A percentile compares a stretch with the other conserved stretches of the same genome.
Evolutionary conservation across 2,329 filamentous ascomycete species (phyloP).

Genomic region (Colletotrichum ledebouriae): DNA sequence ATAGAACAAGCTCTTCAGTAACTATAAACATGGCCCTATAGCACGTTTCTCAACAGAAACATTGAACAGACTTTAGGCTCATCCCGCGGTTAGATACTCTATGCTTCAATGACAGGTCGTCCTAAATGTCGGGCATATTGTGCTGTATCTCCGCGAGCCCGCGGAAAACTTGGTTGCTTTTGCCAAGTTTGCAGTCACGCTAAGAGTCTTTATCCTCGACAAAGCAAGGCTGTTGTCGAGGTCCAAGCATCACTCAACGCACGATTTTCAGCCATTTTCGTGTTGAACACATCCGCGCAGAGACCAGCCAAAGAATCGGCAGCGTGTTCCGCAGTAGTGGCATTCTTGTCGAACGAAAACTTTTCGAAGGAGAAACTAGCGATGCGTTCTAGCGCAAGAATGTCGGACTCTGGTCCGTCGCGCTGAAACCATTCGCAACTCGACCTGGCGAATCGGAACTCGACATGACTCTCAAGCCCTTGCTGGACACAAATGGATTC

Average conservation of each 20-base stretch:
- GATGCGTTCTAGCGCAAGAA: not conserved
- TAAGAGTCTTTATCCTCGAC: not conserved
- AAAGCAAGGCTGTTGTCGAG: not conserved
- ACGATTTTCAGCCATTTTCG: not conserved
- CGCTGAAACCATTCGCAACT: slow-evolving; percentile 1
- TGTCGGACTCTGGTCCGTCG: not conserved
- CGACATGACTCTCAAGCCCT: slow-evolving; percentile 1
- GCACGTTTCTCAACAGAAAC: no score
- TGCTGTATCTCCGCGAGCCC: slow-evolving; percentile 1
- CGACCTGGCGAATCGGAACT: slow-evolving; percentile 30
- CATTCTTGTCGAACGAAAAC: not conserved
- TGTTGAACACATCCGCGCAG: not conserved
- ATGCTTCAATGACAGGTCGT: slow-evolving; percentile 7
- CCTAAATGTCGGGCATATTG: slow-evolving; percentile 12
- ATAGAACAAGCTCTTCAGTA: no score
- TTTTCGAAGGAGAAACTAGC: not conserved
- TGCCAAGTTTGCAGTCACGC: not conserved
- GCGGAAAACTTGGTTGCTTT: not conserved
- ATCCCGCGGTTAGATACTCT: slow-evolving; percentile 15
- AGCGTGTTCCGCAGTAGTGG: not conserved
- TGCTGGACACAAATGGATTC: not conserved
- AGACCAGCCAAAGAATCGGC: not conserved
- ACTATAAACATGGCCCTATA: no score
- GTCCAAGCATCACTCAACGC: slow-evolving; percentile 8
- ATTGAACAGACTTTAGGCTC: not conserved